Evolutionary conservation across 345 rosid genomes (phyloP).

Genomic region (Boechera stricta): DNA sequence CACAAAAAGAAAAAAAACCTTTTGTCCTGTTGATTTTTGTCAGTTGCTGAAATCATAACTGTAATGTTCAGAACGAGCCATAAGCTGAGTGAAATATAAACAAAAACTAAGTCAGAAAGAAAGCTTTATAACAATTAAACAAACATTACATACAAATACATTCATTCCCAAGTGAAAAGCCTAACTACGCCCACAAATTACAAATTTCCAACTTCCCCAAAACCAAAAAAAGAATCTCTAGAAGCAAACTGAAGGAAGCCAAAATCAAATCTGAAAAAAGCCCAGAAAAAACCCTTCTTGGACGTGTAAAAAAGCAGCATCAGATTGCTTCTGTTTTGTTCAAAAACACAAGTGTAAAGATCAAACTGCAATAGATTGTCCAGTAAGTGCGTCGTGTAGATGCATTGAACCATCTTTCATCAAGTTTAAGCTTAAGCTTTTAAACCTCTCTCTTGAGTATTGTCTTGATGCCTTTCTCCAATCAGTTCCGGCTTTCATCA

Average conservation of each 20-base stretch:
- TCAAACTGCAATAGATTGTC: conserved; percentile 73
- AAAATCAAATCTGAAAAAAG: conserved; percentile 30
- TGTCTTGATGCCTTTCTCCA: conserved; percentile 99
- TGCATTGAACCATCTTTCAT: conserved; percentile 97
- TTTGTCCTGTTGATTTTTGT: conserved; percentile 7
- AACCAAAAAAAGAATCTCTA: conserved; percentile 34
- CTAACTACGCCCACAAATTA: conserved; percentile 39
- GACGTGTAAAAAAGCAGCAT: conserved; percentile 18
- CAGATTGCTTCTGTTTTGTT: conserved; percentile 27
- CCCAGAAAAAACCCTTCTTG: conserved; percentile 17
- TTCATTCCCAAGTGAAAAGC: conserved; percentile 12
- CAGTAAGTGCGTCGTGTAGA: conserved; percentile 85
- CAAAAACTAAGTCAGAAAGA: conserved; percentile 3
- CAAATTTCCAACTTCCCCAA: conserved; percentile 34
- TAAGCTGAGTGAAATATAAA: conserved; percentile 3
- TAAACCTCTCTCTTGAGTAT: conserved; percentile 96
- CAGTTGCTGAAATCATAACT: conserved; percentile 18
- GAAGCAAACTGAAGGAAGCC: conserved; percentile 31
- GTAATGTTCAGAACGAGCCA: conserved; percentile 16
- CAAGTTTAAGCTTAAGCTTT: conserved; percentile 89
- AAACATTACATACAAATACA: conserved; percentile 44
- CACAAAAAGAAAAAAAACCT: not conserved
- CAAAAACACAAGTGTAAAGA: conserved; percentile 8
- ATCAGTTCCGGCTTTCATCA: conserved; percentile 99
- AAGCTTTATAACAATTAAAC: conserved; percentile 38